A percentile compares a stretch with the other conserved stretches of the same genome.
Evolutionary conservation across 371 early-diverging fungal species (phyloP).

Genomic region (Apophysomyces variabilis): DNA sequence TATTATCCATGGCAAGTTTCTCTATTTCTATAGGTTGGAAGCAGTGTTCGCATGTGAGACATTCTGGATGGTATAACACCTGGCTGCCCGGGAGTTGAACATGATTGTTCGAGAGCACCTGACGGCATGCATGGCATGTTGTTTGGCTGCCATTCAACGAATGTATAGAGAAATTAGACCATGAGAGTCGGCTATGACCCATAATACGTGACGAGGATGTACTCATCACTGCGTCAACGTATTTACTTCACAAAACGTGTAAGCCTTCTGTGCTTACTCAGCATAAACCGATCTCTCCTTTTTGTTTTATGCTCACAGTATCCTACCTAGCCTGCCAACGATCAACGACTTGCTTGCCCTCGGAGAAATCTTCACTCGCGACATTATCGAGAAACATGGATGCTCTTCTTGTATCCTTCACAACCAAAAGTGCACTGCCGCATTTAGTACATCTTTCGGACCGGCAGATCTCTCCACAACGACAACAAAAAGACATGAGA

Average conservation of each 20-base stretch:
- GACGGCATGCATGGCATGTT: constrained; percentile 33
- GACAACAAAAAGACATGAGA: constrained; percentile 39
- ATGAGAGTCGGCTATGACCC: background rate
- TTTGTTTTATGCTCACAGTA: background rate
- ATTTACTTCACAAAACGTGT: constrained; percentile 15
- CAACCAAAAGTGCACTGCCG: constrained; percentile 21
- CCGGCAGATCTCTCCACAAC: constrained; percentile 43
- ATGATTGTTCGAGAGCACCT: constrained; percentile 36
- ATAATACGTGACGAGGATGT: constrained; percentile 11
- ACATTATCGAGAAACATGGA: constrained; percentile 7
- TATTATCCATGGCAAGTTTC: constrained; percentile 33
- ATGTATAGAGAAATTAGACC: no score
- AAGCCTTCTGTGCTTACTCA: background rate
- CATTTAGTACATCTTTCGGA: constrained; percentile 38
- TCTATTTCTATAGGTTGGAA: constrained; percentile 33
- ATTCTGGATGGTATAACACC: constrained; percentile 40
- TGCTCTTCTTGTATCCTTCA: background rate
- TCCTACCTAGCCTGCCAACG: constrained; percentile 38
- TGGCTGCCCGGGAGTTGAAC: constrained; percentile 37
- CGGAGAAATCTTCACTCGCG: constrained; percentile 11
- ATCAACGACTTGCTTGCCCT: constrained; percentile 17
- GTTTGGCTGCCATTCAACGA: background rate
- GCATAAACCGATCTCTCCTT: background rate
- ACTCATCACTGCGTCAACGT: constrained; percentile 23
- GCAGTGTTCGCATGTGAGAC: constrained; percentile 41